These are phyloP conservation scores for Ceratocystis destructans DNA, from an alignment of 2,329 filamentous ascomycete genomes.

Conservation along the genomic window DNA sequence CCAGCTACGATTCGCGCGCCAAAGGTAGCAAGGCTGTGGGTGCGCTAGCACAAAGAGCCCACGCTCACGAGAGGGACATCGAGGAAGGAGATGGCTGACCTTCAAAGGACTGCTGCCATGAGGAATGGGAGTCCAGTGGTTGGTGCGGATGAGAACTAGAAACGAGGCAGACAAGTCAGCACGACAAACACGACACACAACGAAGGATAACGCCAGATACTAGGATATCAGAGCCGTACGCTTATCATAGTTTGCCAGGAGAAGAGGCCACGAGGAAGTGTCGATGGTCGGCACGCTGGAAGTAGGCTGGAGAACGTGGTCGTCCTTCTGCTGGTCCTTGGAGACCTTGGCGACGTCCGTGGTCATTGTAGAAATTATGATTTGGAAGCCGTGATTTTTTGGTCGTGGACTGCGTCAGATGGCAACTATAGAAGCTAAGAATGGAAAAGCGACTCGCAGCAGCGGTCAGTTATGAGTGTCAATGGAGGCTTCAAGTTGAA, in stretches of 20 bases:
- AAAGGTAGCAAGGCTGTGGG: too few species aligned
- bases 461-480: too few species aligned
- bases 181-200: not conserved
- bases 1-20: not conserved
- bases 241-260: slow-evolving; percentile 92
- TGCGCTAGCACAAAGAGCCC: too few species aligned
- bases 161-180: slow-evolving; percentile 22
- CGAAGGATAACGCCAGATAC: too few species aligned
- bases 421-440: not conserved
- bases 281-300: slow-evolving; percentile 63
- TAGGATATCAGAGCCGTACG: slow-evolving; percentile 37
- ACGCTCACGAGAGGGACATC: too few species aligned
- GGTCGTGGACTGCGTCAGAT: too few species aligned
- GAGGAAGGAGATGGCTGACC: slow-evolving; percentile 7
- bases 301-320: slow-evolving; percentile 88
- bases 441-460: not conserved
- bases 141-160: slow-evolving; percentile 77
- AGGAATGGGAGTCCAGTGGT: slow-evolving; percentile 93
- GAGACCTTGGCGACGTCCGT: slow-evolving; percentile 34
- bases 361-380: slow-evolving; percentile 26
- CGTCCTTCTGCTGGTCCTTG: slow-evolving; percentile 39
- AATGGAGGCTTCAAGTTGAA: not conserved
- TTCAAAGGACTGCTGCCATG: slow-evolving; percentile 82
- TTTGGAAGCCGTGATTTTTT: too few species aligned
- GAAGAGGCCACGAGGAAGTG: slow-evolving; percentile 81